A percentile compares a stretch with the other conserved stretches of the same genome.
Evolutionary conservation across 352 stramenopile species (phyloP).

Genomic region (Phytophthora rubi): DNA sequence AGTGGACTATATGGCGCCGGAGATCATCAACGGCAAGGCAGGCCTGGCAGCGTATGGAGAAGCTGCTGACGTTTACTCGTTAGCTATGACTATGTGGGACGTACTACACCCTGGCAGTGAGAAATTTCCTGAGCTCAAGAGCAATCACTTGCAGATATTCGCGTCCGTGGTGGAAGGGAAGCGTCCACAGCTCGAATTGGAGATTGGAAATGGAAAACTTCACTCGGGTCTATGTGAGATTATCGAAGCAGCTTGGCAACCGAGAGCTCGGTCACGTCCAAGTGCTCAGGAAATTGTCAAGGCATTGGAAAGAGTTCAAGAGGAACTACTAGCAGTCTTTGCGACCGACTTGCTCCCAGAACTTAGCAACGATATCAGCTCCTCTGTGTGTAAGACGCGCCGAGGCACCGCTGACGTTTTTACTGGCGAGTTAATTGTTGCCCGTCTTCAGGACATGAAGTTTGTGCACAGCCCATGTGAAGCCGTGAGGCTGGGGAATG

Average conservation of each 20-base stretch:
- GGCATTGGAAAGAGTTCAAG: slow-evolving; percentile 52
- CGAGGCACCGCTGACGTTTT: slow-evolving; percentile 31
- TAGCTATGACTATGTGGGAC: slow-evolving; percentile 84
- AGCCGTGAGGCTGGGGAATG: slow-evolving; percentile 50
- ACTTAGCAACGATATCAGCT: slow-evolving; percentile 31
- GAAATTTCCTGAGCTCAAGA: slow-evolving; percentile 55
- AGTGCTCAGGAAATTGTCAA: slow-evolving; percentile 48
- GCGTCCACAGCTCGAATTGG: slow-evolving; percentile 32
- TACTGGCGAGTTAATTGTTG: slow-evolving; percentile 40
- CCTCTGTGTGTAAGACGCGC: slow-evolving; percentile 20
- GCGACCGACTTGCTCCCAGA: slow-evolving; percentile 32
- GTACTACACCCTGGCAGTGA: slow-evolving; percentile 59
- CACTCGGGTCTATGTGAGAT: slow-evolving; percentile 47
- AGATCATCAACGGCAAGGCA: slow-evolving; percentile 76
- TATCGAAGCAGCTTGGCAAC: slow-evolving; percentile 55
- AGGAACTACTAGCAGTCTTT: slow-evolving; percentile 47
- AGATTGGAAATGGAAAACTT: slow-evolving; percentile 13
- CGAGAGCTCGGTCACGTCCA: slow-evolving; percentile 41
- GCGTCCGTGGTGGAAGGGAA: slow-evolving; percentile 49
- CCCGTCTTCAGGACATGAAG: slow-evolving; percentile 36
- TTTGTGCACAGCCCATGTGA: slow-evolving; percentile 40
- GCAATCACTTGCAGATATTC: slow-evolving; percentile 64
- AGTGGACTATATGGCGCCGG: slow-evolving; percentile 82
- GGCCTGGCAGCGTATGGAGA: slow-evolving; percentile 63
- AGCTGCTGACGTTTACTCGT: slow-evolving; percentile 73